phyloP scores from a whole-genome alignment of 768 basidiomycete species.

The Leccinum boreale region DNA sequence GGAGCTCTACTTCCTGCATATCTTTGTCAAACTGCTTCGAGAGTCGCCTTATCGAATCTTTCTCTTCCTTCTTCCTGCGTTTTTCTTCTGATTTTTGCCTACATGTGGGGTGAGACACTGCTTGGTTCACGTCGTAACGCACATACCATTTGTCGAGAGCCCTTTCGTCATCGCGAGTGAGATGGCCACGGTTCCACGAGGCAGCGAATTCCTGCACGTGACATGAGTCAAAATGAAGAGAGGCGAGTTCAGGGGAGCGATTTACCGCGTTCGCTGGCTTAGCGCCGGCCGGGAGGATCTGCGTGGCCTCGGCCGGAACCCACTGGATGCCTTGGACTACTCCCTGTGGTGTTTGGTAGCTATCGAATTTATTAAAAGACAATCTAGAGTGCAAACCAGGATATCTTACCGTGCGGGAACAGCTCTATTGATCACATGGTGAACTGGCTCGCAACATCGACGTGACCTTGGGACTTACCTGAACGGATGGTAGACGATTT shows the following conservation, averaged over 20 bases:
- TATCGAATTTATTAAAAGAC: conserved; percentile 26
- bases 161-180: conserved; percentile 39
- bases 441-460: conserved; percentile 7
- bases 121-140: not conserved
- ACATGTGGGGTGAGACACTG: conserved; percentile 14
- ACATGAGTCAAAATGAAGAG: conserved; percentile 1
- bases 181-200: conserved; percentile 48
- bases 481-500: conserved; percentile 67
- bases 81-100: conserved; percentile 50
- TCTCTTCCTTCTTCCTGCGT: conserved; percentile 54
- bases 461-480: conserved; percentile 43
- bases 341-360: conserved; percentile 71
- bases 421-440: conserved; percentile 44
- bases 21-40: conserved; percentile 39
- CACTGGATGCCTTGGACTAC: conserved; percentile 62
- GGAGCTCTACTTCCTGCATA: conserved; percentile 52
- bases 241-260: conserved; percentile 6
- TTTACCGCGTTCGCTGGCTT: conserved; percentile 56
- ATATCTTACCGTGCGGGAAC: conserved; percentile 64
- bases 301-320: conserved; percentile 67
- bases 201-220: conserved; percentile 52
- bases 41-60: conserved; percentile 37
- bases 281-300: conserved; percentile 56
- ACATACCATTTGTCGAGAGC: conserved; percentile 47
- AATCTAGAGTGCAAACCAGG: not conserved